phyloP scores from a whole-genome alignment of 2,329 filamentous ascomycete genomes.

The Xylaria sp. region DNA sequence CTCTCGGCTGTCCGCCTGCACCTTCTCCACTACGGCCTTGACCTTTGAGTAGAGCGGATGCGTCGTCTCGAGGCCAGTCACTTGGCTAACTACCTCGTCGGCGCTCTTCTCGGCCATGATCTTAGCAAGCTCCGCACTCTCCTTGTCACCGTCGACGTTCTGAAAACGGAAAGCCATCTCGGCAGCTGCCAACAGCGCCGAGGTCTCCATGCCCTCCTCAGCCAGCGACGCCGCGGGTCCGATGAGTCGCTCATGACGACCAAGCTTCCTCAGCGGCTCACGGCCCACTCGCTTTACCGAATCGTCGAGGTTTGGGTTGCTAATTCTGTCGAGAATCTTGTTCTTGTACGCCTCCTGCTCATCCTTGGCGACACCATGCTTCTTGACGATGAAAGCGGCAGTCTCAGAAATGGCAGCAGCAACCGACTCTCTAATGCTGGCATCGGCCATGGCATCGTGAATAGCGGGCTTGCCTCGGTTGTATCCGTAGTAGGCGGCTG shows the following conservation, averaged over 20 bases:
- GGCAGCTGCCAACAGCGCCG: slow-evolving; percentile 80
- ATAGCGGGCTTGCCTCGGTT: slow-evolving; percentile 86
- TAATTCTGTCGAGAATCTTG: slow-evolving; percentile 91
- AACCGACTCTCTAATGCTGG: slow-evolving; percentile 82
- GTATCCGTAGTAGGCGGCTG: slow-evolving; percentile 94
- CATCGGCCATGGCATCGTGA: slow-evolving; percentile 86
- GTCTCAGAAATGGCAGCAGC: slow-evolving; percentile 85
- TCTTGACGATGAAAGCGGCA: slow-evolving; percentile 82
- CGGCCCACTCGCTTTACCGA: slow-evolving; percentile 94
- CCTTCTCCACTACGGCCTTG: slow-evolving; percentile 81
- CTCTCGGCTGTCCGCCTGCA: slow-evolving; percentile 72
- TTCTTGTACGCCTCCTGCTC: slow-evolving; percentile 89
- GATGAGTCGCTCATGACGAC: slow-evolving; percentile 95
- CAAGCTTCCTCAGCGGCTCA: slow-evolving; percentile 91
- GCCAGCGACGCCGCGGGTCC: slow-evolving; percentile 90
- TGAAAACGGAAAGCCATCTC: slow-evolving; percentile 97
- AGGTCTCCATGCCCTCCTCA: slow-evolving; percentile 78
- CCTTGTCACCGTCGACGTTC: slow-evolving; percentile 89
- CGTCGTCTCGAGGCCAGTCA: slow-evolving; percentile 80
- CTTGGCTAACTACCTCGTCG: slow-evolving; percentile 78
- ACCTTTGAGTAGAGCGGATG: slow-evolving; percentile 84
- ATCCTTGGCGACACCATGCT: slow-evolving; percentile 79
- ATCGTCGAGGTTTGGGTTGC: slow-evolving; percentile 92
- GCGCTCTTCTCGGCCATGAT: slow-evolving; percentile 80
- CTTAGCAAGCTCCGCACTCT: slow-evolving; percentile 85